Evolutionary conservation across 73 alveolate genomes (phyloP).

Genomic region (Symbiodinium natans): DNA sequence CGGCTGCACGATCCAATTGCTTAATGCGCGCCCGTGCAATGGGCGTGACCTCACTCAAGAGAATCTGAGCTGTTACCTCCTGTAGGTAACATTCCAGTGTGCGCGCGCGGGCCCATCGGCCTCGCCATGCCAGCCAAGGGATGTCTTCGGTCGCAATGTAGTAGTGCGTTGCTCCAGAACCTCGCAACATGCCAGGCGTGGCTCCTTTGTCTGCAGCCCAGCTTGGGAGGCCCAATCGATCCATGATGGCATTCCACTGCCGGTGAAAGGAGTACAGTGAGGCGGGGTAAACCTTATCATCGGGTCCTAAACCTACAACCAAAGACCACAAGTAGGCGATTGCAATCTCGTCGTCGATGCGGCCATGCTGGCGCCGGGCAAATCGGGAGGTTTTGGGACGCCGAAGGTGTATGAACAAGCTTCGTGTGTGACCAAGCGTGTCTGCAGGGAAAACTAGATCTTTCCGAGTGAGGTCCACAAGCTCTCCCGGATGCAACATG

Average conservation of each 20-base stretch:
- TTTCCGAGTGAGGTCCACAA: background rate
- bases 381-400: background rate
- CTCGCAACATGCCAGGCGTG: conserved; percentile 12
- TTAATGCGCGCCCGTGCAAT: background rate
- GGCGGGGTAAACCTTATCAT: background rate
- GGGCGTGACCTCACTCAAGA: background rate
- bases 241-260: conserved; percentile 22
- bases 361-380: background rate
- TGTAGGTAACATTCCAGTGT: conserved; percentile 33
- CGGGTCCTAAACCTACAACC: background rate
- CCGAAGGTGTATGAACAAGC: background rate
- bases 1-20: background rate
- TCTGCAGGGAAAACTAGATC: conserved; percentile 27
- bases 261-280: background rate
- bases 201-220: background rate
- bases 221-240: conserved; percentile 10
- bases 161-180: conserved; percentile 19
- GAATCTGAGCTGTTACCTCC: background rate
- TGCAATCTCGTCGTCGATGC: background rate
- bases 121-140: conserved; percentile 20
- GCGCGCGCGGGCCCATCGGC: conserved; percentile 1
- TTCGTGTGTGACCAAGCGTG: background rate
- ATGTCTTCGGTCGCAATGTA: background rate
- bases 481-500: conserved; percentile 22
- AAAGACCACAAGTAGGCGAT: background rate